phyloP scores from a whole-genome alignment of 1,139 yeast genomes.

The Wickerhamiella infanticola region DNA sequence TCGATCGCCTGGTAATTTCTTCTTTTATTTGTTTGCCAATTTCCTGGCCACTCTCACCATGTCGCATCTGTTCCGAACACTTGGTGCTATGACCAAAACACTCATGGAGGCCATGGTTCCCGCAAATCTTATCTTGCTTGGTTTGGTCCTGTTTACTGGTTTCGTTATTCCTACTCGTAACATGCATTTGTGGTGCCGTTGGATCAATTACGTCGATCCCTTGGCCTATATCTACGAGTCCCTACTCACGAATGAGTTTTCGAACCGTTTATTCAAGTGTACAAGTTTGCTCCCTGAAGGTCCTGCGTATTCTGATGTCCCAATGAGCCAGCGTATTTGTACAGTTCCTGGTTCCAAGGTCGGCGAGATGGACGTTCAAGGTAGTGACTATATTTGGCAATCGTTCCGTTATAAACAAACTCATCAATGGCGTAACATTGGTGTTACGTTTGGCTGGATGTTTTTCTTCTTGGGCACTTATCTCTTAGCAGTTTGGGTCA shows the following conservation, averaged over 20 bases:
- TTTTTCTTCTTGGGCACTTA: conserved; percentile 42
- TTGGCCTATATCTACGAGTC: conserved; percentile 55
- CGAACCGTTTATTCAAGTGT: conserved; percentile 31
- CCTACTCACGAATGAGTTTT: conserved; percentile 48
- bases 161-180: conserved; percentile 52
- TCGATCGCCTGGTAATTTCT: conserved; percentile 52
- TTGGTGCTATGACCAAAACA: conserved; percentile 49
- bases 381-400: conserved; percentile 37
- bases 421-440: conserved; percentile 78
- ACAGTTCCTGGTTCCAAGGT: conserved; percentile 45
- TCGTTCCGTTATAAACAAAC: conserved; percentile 35
- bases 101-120: conserved; percentile 61
- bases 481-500: conserved; percentile 43
- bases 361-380: conserved; percentile 40
- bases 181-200: conserved; percentile 65
- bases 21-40: conserved; percentile 44
- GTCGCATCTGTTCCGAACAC: conserved; percentile 58
- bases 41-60: conserved; percentile 42
- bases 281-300: conserved; percentile 37
- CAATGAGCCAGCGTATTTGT: conserved; percentile 37
- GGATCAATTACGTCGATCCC: conserved; percentile 66
- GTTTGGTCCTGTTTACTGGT: conserved; percentile 58
- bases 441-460: conserved; percentile 45
- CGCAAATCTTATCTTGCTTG: conserved; percentile 45
- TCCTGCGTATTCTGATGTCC: conserved; percentile 28